Evolutionary conservation across 139 green algal species (phyloP), one percentile per base, ranked within the genome.

Genomic region (Marvania coccoides): DNA sequence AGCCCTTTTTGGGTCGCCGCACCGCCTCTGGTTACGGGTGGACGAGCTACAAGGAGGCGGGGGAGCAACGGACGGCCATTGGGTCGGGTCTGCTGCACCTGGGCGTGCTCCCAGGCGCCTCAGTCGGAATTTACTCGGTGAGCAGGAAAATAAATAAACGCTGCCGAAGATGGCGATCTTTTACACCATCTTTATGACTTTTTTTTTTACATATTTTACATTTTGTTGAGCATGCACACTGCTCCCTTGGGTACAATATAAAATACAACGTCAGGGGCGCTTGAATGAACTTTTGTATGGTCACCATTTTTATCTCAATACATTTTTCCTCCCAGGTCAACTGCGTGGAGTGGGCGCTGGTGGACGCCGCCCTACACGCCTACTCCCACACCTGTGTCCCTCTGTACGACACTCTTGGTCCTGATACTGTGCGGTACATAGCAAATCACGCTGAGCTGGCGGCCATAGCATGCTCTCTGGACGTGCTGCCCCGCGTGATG

Each of bases 321-420:
- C n/a, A n/a, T n/a, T n/a, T n/a, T n/a, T n/a, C n/a, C n/a, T n/a
- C n/a, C n/a, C n/a, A n/a, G n/a, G n/a, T n/a, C n/a, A n/a, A n/a
- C n/a, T n/a, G n/a, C n/a, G n/a, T n/a, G 82, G 93, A 97, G 57
- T 99, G 94, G 94, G 76, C 94, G 29, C 66, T 97, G 28, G 72
- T 90, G 29, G 93, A 98, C 67, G 69, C 72, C 6, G 94, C 91
- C 4, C 79, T 83, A 36, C 82, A 93, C 66, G 84, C 93, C 1
- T 96, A 96, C 80, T 78, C 71, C 60, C 86, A 96, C 72, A 76
- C 88, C 2, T 83, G 85, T 14, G 94, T 99, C 37, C 94, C 94
- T 24, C 81, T 99, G 62, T 99, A 99, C 71, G 93, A 98, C 77
- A 98, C 93, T 0, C 72, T 98, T 55, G 93, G 92, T 0, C 88